These are phyloP conservation scores for Vitis cinerea DNA, from an alignment of 164 flowering plant genomes.

Conservation along the genomic window DNA sequence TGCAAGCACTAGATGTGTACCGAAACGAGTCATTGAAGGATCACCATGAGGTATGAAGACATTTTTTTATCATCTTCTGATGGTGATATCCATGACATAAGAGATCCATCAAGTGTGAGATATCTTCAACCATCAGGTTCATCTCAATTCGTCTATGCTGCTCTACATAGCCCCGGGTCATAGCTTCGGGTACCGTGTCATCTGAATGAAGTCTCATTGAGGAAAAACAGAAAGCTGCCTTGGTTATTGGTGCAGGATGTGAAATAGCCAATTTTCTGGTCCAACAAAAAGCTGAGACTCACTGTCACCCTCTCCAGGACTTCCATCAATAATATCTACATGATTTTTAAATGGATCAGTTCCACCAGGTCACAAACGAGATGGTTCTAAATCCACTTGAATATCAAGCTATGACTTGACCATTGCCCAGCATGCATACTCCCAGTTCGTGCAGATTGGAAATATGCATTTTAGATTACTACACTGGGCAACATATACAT, in stretches of 20 bases:
- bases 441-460: conserved; percentile 91
- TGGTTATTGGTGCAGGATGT: conserved; percentile 85
- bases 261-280: conserved; percentile 85
- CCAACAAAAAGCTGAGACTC: conserved; percentile 40
- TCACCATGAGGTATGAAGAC: conserved; percentile 86
- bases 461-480: conserved; percentile 89
- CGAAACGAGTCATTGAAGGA: conserved; percentile 94
- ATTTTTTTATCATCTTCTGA: conserved; percentile 59
- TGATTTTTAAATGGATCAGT: conserved; percentile 49
- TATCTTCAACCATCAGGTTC: conserved; percentile 89
- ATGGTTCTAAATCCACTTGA: conserved; percentile 80
- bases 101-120: conserved; percentile 77
- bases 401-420: conserved; percentile 94
- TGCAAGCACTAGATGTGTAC: conserved; percentile 93
- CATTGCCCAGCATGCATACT: conserved; percentile 99
- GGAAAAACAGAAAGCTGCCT: conserved; percentile 73
- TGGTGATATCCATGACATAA: conserved; percentile 95
- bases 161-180: conserved; percentile 86
- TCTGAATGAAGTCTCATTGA: conserved; percentile 92
- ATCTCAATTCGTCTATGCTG: conserved; percentile 98
- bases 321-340: conserved; percentile 52
- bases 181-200: conserved; percentile 84
- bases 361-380: conserved; percentile 57
- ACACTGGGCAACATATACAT: conserved; percentile 78
- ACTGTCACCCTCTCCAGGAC: conserved; percentile 46